These are phyloP conservation scores for Phoma sp. DNA, from an alignment of 2,329 filamentous ascomycete genomes.

Conservation along the genomic window DNA sequence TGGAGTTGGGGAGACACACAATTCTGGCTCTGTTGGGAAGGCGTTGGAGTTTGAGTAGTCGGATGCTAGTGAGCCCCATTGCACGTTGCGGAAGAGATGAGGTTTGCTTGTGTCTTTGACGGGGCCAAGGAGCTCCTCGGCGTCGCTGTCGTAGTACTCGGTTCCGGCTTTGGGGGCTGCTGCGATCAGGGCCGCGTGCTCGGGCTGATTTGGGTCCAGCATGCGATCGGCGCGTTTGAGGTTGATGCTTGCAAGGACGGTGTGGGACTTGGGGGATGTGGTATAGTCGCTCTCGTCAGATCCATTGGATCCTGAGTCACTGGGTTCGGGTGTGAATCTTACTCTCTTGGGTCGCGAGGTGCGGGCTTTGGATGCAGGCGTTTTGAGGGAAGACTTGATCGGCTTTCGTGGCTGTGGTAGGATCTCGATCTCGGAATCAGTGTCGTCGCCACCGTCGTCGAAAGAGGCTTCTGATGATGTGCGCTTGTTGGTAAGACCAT, in stretches of 20 bases:
- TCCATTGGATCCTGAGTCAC: not conserved
- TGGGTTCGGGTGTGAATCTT: not conserved
- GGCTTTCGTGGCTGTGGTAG: not conserved
- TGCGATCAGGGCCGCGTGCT: slow-evolving; percentile 27
- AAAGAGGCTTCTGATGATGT: not conserved
- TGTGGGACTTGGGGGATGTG: not conserved
- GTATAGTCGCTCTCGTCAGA: not conserved
- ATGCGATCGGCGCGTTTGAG: slow-evolving; percentile 33
- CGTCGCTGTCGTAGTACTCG: slow-evolving; percentile 38
- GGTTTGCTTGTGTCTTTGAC: slow-evolving; percentile 26
- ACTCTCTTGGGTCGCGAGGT: not conserved
- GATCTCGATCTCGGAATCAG: slow-evolving; percentile 23
- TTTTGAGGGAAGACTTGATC: not conserved
- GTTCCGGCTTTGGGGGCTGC: slow-evolving; percentile 24
- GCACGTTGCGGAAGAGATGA: slow-evolving; percentile 35
- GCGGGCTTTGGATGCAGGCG: not conserved
- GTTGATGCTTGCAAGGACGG: slow-evolving; percentile 15
- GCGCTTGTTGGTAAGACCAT: not conserved
- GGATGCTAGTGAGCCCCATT: slow-evolving; percentile 27
- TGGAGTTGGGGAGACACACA: slow-evolving; percentile 4
- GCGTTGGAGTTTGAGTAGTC: slow-evolving; percentile 17
- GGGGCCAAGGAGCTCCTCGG: slow-evolving; percentile 21
- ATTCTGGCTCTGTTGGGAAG: slow-evolving; percentile 25
- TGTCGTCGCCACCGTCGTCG: slow-evolving; percentile 6
- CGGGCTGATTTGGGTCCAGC: slow-evolving; percentile 22